phyloP scores from a whole-genome alignment of 2,329 filamentous ascomycete species.

The Cladosporium sp. region DNA sequence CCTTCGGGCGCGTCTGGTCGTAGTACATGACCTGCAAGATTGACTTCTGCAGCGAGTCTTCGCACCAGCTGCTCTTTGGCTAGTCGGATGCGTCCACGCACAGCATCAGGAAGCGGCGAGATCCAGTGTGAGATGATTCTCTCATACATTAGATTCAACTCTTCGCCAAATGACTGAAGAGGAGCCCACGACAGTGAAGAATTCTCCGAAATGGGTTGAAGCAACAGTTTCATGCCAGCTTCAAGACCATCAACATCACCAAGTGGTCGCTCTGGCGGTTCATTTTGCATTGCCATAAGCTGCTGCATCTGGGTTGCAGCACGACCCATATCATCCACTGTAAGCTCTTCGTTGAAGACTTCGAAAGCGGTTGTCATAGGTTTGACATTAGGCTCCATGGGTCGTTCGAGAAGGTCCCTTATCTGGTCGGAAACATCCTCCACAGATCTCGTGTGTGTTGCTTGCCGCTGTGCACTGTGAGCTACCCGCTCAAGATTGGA shows the following conservation, averaged over 20 bases:
- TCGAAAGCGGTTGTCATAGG: slow-evolving; percentile 5
- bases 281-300: not conserved
- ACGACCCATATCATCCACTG: slow-evolving; percentile 15
- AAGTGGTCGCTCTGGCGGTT: too few species aligned
- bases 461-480: not conserved
- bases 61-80: slow-evolving; percentile 26
- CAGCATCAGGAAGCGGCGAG: slow-evolving; percentile 17
- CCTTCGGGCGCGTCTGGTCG: slow-evolving; percentile 11
- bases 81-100: slow-evolving; percentile 24
- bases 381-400: not conserved
- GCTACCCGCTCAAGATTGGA: slow-evolving; percentile 9
- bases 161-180: not conserved
- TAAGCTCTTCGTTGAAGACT: slow-evolving; percentile 8
- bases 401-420: not conserved
- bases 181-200: too few species aligned
- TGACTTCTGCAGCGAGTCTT: slow-evolving; percentile 31
- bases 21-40: slow-evolving; percentile 29
- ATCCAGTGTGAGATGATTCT: slow-evolving; percentile 23
- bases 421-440: not conserved
- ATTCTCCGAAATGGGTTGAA: too few species aligned
- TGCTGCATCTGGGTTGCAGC: slow-evolving; percentile 13
- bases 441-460: not conserved
- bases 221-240: too few species aligned
- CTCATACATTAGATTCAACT: slow-evolving; percentile 16
- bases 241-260: too few species aligned